Evolutionary conservation across 148 eudicot genomes (phyloP), one percentile per base, ranked within the genome.

Genomic region (Rheum nobile): DNA sequence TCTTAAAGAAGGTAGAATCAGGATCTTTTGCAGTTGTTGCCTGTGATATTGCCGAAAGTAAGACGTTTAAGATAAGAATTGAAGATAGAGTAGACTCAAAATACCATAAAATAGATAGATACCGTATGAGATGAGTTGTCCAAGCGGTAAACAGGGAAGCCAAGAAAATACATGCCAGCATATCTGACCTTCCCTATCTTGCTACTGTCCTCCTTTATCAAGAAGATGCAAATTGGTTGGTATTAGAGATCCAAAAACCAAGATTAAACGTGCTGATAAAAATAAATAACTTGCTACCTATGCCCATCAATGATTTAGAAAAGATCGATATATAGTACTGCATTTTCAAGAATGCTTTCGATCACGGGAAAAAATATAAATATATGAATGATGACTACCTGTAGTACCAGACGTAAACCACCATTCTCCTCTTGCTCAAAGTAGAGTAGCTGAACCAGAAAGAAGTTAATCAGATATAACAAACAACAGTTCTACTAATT

Each of bases 91-190:
- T 68, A 50, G 9, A 24, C 68, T 11, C 2, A 71, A 24, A 43
- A 11, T 11, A 21, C 59, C 35, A 13, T n/a, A 14, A n/a, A 31
- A 41, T 26, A 71, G 72, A 96, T 14, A 6, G 41, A 83, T 73
- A 94, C 98, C 41, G 88, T 79, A 75, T 73, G 85, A 61, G 83
- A 78, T 52, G 85, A 21, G 39, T 77, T 88, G 72, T 89, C 96
- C 87, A 91, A 80, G n/a, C 84, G 90, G 78, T 89, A 94, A 59
- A 90, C 90, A 72, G 98, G 97, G 79, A 94, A 94, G 61, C 97
- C 97, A 63, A 95, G 93, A 85, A 95, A 95, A 85, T 85, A 95
- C 98, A 95, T 91, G 77, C 98, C 98, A 69, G 98, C 93, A 71
- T 93, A 88, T 75, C 92, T 91, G 65, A 84, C 77, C 82, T 91